Evolutionary conservation across 352 stramenopile species (phyloP).

Genomic region (Pythium dissotocum): DNA sequence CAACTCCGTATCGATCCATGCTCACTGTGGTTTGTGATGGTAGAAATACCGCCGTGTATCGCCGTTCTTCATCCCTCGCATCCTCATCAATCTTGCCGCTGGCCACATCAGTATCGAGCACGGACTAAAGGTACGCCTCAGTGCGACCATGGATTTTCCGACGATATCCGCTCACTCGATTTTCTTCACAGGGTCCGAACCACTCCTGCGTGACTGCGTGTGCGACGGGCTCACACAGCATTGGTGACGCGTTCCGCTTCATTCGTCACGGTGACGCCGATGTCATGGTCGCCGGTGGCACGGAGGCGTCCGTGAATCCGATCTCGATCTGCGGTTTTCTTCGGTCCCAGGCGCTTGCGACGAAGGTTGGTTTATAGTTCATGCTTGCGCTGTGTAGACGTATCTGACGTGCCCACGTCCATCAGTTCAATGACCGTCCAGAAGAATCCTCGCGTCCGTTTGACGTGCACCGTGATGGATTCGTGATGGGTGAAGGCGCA

Average conservation of each 20-base stretch:
- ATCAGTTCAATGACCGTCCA: conserved; percentile 93
- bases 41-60: conserved; percentile 90
- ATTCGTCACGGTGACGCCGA: conserved; percentile 90
- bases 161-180: background rate
- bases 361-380: conserved; percentile 45
- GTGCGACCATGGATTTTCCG: background rate
- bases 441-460: conserved; percentile 93
- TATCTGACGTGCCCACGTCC: background rate
- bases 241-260: conserved; percentile 94
- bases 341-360: conserved; percentile 94
- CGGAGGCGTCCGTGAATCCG: conserved; percentile 94
- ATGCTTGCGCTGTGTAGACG: too few species aligned
- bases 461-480: conserved; percentile 93
- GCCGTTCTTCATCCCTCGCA: conserved; percentile 93
- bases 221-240: conserved; percentile 95
- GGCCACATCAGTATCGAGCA: conserved; percentile 92
- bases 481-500: conserved; percentile 94
- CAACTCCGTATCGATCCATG: background rate
- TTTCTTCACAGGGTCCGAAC: conserved; percentile 89
- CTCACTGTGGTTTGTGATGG: background rate
- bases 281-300: conserved; percentile 96
- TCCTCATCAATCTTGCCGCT: conserved; percentile 93
- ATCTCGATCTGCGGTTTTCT: conserved; percentile 95
- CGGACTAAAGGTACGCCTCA: conserved; percentile 70
- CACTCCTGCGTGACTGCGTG: conserved; percentile 97